These are phyloP conservation scores for Penicillium oxalicum DNA, from an alignment of 2,329 filamentous ascomycete species.

Conservation along the genomic window DNA sequence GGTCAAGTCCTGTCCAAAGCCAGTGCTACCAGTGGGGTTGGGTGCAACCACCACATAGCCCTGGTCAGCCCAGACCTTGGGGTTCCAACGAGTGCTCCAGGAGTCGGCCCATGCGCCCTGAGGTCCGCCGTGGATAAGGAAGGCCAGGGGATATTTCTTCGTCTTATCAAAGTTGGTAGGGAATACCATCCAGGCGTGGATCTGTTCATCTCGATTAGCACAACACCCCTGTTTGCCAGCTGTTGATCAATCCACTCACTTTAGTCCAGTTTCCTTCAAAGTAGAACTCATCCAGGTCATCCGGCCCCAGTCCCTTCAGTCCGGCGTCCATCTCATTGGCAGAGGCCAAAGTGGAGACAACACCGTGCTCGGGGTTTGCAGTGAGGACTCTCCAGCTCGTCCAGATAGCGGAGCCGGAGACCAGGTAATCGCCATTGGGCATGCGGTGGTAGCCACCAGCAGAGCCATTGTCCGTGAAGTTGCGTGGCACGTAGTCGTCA, in stretches of 20 bases:
- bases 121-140: slow-evolving; percentile 77
- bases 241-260: slow-evolving; percentile 15
- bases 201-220: slow-evolving; percentile 18
- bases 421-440: slow-evolving; percentile 27
- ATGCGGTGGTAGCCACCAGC: slow-evolving; percentile 27
- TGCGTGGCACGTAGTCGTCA: slow-evolving; percentile 29
- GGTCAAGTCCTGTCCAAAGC: slow-evolving; percentile 71
- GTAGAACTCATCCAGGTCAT: slow-evolving; percentile 35
- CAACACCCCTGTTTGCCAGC: too few relatives aligned
- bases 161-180: slow-evolving; percentile 56
- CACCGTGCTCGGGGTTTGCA: slow-evolving; percentile 24
- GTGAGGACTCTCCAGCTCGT: slow-evolving; percentile 33
- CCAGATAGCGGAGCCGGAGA: slow-evolving; percentile 32
- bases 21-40: slow-evolving; percentile 77
- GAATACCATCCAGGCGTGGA: slow-evolving; percentile 38
- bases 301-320: slow-evolving; percentile 30
- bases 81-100: slow-evolving; percentile 83
- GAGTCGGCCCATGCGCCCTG: slow-evolving; percentile 69
- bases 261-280: slow-evolving; percentile 33
- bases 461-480: slow-evolving; percentile 33
- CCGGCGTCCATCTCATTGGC: slow-evolving; percentile 38
- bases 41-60: slow-evolving; percentile 77
- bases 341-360: slow-evolving; percentile 27
- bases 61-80: slow-evolving; percentile 78
- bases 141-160: slow-evolving; percentile 72